Evolutionary conservation across 2,329 filamentous ascomycete genomes (phyloP), one percentile per base, ranked within the genome.

Genomic region (Orbilia brochopaga): DNA sequence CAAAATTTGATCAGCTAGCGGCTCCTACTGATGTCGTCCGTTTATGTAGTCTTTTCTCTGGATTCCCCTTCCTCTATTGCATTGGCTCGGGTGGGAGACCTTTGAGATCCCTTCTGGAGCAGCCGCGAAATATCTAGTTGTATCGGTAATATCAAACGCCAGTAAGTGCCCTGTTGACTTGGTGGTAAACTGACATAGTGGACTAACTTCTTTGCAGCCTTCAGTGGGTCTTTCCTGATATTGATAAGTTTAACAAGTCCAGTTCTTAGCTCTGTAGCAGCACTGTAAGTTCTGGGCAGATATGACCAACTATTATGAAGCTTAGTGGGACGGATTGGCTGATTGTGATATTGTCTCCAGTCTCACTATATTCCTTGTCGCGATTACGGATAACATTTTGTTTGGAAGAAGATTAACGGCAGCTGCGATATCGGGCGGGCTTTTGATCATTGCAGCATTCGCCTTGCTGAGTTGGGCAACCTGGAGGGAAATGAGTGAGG

Each of bases 291-390:
- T 13, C n/a, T n/a, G n/a, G n/a, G n/a, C n/a, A n/a, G n/a, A n/a
- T n/a, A n/a, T n/a, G n/a, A n/a, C n/a, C n/a, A n/a, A n/a, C n/a
- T n/a, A n/a, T n/a, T n/a, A n/a, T n/a, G n/a, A 23, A 19, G 10
- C 6, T 50, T 21, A 44, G 40, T 13, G 10, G 17, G 35, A 4
- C 19, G 1, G 10, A 23, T 37, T 66, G 4, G 51, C 42, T 13
- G 40, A 2, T 27, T 55, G n/a, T 32, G 17, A 17, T 46, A 2
- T 2, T 21, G 17, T 54, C 44, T 72, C 15, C 50, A 75, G 74
- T 5, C 83, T 99, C 52, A 99, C 94, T 21, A 99, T 99, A 75
- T 97, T 99, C 83, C 86, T 97, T 72, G 94, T 99, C 5, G 94
- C 93, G 0, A 82, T 97, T 30, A 90, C 90, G 62, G 94, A 99